Evolutionary conservation across 2,329 filamentous ascomycete species (phyloP), one percentile per base, ranked within the genome.

Genomic region (Claviceps citrina): DNA sequence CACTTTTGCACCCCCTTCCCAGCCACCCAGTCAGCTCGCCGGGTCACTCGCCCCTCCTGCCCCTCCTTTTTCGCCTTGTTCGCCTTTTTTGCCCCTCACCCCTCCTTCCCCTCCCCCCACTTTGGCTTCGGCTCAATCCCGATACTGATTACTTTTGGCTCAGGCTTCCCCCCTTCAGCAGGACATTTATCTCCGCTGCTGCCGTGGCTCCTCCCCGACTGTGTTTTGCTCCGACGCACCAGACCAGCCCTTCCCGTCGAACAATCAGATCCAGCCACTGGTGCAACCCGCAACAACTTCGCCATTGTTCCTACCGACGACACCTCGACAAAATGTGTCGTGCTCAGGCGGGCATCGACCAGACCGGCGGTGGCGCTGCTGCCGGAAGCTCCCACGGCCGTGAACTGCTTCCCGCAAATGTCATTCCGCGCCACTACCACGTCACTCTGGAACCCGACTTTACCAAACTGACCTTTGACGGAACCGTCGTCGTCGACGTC

Each of bases 391-490:
- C 40, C 34, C 62, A 54, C 15, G 52, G 48, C 30, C 79, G 89
- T 52, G 82, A 93, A 67, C 80, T 96, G 48, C 71, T 96, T 51
- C 91, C 89, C 39, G 78, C 79, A 62, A 93, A 95, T 56, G 85
- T 95, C 54, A 81, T 89, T 59, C 87, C 89, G n/a, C 64, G 71
- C 30, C 86, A 96, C 65, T 96, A 96, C 64, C 77, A 93, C 60
- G 64, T 96, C 51, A 91, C 84, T 1, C 70, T 96, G 46, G 91
- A 96, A 65, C 86, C 89, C 40, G 76, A 95, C 65, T 83, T 96
- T 51, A 72, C 82, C 51, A 86, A 81, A 48, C 85, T 91, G 62
- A 85, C 77, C 47, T 96, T 89, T 58, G 74, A 89, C 44, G 89
- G 89, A 48, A 80, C 71, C 9, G 86, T 70, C 39, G 63, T 77